phyloP scores from a whole-genome alignment of 2,329 filamentous ascomycete species.

The Torrubiellomyces zombiae region DNA sequence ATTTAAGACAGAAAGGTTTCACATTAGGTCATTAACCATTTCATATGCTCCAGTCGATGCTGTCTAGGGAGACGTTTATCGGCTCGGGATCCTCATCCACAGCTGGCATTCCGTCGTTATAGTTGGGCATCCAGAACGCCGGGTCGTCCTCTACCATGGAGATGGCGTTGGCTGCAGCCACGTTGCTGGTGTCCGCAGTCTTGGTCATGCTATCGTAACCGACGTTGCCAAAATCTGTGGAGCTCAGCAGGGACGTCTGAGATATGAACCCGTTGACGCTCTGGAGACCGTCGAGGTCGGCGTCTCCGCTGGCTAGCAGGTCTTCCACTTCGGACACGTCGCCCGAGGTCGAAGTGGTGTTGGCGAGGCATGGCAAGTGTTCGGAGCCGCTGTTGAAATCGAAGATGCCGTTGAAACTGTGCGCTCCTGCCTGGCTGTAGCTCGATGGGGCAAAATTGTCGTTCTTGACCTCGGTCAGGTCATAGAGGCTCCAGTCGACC shows the following conservation, averaged over 20 bases:
- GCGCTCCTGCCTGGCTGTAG: constrained; percentile 35
- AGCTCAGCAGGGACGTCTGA: constrained; percentile 24
- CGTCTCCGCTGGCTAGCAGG: constrained; percentile 29
- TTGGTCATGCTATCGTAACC: constrained; percentile 41
- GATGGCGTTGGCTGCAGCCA: constrained; percentile 24
- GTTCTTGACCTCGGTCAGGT: constrained; percentile 26
- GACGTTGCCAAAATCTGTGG: constrained; percentile 29
- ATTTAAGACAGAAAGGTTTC: constrained; percentile 2
- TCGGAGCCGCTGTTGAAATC: constrained; percentile 37
- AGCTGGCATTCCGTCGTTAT: constrained; percentile 19
- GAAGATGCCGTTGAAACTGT: constrained; percentile 32
- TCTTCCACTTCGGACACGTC: constrained; percentile 54
- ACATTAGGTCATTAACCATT: constrained; percentile 2
- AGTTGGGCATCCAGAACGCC: constrained; percentile 31
- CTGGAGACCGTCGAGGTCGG: constrained; percentile 29
- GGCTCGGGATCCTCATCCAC: constrained; percentile 20
- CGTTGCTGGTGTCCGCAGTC: constrained; percentile 21
- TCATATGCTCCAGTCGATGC: constrained; percentile 20
- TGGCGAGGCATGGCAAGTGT: constrained; percentile 35
- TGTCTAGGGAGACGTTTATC: constrained; percentile 14
- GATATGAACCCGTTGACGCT: constrained; percentile 29
- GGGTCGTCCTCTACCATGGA: constrained; percentile 35
- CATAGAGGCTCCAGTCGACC: constrained; percentile 29
- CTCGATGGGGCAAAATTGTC: constrained; percentile 35
- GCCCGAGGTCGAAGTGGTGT: constrained; percentile 44